Percentiles rank a stretch among this genome's conserved stretches.
Evolutionary conservation across 805 yeast species (phyloP).

Genomic region (Alloascoidea hylecoeti): DNA sequence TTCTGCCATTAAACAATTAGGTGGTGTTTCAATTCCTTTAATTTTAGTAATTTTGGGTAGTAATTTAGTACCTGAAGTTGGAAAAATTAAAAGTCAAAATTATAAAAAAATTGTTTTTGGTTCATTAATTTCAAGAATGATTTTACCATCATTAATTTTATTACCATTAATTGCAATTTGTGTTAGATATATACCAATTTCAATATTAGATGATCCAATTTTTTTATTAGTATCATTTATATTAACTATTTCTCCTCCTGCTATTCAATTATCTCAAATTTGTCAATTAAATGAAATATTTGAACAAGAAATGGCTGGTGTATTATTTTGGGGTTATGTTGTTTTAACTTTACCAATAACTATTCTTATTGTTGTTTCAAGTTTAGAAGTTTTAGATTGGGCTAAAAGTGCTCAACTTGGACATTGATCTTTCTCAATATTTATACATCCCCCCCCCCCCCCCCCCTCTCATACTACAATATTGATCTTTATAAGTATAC

Average conservation of each 20-base stretch:
- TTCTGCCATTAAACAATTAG: conserved; percentile 35
- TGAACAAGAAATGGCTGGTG: conserved; percentile 53
- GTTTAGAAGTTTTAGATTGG: conserved; percentile 44
- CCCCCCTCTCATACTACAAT: no score
- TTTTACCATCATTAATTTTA: conserved; percentile 38
- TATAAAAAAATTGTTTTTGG: conserved; percentile 33
- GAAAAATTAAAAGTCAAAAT: conserved; percentile 21
- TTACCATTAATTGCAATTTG: conserved; percentile 37
- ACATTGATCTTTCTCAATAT: no score
- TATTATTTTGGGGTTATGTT: conserved; percentile 54
- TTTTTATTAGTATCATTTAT: conserved; percentile 44
- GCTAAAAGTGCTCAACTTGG: conserved; percentile 11
- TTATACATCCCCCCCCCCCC: no score
- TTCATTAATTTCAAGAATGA: conserved; percentile 42
- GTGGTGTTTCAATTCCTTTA: conserved; percentile 45
- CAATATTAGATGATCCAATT: conserved; percentile 39
- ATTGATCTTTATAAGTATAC: no score
- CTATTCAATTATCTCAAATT: conserved; percentile 52
- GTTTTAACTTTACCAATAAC: conserved; percentile 46
- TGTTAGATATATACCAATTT: conserved; percentile 34
- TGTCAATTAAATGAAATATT: conserved; percentile 46
- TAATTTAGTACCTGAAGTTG: conserved; percentile 41
- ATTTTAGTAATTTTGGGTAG: conserved; percentile 48
- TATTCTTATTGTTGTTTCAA: conserved; percentile 36
- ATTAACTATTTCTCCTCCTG: conserved; percentile 51